These are phyloP conservation scores for Fusarium sp. DNA, from an alignment of 2,329 filamentous ascomycete genomes.

Conservation along the genomic window DNA sequence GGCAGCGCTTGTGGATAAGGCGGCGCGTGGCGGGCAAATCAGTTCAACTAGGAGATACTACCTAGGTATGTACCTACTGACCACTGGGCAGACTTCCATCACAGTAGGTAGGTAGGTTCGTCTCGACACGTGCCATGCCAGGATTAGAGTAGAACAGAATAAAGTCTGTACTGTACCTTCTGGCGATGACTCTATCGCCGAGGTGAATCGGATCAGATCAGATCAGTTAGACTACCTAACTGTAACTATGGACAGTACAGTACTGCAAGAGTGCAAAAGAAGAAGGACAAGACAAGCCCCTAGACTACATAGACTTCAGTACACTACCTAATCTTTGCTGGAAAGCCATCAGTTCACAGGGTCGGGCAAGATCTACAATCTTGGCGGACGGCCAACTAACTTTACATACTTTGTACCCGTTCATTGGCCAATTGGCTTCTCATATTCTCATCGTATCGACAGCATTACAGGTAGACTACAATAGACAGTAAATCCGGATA, in stretches of 20 bases:
- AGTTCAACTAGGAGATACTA: slow-evolving; percentile 14
- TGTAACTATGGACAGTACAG: background rate
- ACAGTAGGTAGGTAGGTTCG: slow-evolving; percentile 1
- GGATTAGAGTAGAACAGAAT: background rate
- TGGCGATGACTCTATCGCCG: slow-evolving; percentile 3
- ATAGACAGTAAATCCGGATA: background rate
- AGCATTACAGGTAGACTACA: background rate
- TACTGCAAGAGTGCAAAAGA: background rate
- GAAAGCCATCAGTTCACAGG: background rate
- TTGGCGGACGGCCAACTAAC: background rate
- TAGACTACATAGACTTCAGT: background rate
- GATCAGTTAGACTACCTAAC: too few species aligned
- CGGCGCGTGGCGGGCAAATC: slow-evolving; percentile 31
- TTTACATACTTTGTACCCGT: background rate
- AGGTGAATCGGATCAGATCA: background rate
- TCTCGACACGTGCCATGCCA: slow-evolving; percentile 19
- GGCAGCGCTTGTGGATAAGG: slow-evolving; percentile 36
- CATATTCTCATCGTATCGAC: slow-evolving; percentile 3
- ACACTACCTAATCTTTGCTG: background rate
- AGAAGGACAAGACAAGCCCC: background rate
- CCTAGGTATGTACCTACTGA: background rate
- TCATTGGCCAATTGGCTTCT: slow-evolving; percentile 19
- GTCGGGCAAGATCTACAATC: slow-evolving; percentile 14
- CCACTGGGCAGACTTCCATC: slow-evolving; percentile 21
- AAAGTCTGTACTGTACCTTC: background rate